Evolutionary conservation across 2,329 filamentous ascomycete species (phyloP).

Genomic region (Colletotrichum tanaceti): DNA sequence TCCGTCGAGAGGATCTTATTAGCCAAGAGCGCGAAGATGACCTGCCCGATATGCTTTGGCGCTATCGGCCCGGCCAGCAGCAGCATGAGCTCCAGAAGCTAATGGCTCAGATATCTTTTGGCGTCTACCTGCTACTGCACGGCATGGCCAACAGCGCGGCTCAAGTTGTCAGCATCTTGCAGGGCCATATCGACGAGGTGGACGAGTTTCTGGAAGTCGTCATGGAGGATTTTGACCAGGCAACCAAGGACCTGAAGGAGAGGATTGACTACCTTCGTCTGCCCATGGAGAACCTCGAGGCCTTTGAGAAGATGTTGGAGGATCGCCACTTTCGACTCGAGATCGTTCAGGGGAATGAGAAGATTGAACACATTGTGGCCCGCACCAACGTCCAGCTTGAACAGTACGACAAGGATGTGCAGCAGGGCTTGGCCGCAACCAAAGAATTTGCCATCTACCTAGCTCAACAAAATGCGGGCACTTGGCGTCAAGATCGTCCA

Average conservation of each 20-base stretch:
- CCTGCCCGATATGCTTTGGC: constrained; percentile 80
- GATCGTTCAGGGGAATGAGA: constrained; percentile 87
- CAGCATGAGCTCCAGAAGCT: constrained; percentile 92
- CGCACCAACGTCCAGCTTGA: constrained; percentile 81
- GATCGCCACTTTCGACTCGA: constrained; percentile 84
- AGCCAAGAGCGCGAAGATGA: constrained; percentile 75
- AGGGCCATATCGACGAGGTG: constrained; percentile 92
- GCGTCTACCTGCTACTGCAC: constrained; percentile 87
- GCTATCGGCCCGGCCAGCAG: constrained; percentile 77
- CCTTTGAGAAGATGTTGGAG: constrained; percentile 89
- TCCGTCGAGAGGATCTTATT: constrained; percentile 74
- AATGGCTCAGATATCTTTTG: constrained; percentile 92
- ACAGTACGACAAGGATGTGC: constrained; percentile 81
- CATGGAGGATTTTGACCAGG: constrained; percentile 84
- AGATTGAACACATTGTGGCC: constrained; percentile 89
- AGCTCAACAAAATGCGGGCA: constrained; percentile 69
- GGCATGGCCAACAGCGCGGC: constrained; percentile 88
- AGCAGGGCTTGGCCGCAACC: constrained; percentile 80
- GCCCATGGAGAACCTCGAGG: constrained; percentile 82
- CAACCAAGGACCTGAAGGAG: constrained; percentile 81
- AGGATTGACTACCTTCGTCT: constrained; percentile 83
- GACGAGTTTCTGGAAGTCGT: constrained; percentile 90
- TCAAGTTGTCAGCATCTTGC: constrained; percentile 88
- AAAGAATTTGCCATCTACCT: constrained; percentile 83
- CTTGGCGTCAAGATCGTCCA: constrained; percentile 71